phyloP scores from a whole-genome alignment of 108 stramenopile genomes.

The Nitzschia palea region DNA sequence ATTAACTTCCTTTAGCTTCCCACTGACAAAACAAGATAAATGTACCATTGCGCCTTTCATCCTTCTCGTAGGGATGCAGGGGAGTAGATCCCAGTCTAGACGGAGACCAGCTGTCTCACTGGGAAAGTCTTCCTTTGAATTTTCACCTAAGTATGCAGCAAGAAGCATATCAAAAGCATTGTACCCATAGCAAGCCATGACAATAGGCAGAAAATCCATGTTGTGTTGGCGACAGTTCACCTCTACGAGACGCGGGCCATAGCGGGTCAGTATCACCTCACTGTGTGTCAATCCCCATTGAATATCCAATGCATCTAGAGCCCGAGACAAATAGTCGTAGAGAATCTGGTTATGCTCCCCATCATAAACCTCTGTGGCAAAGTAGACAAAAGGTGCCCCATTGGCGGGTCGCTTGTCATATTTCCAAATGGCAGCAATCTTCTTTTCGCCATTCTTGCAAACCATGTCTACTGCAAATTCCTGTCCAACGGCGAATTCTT shows the following conservation, averaged over 20 bases:
- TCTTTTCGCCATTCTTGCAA: conserved; percentile 81
- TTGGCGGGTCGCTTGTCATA: conserved; percentile 94
- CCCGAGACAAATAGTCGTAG: conserved; percentile 48
- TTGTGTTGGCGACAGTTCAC: conserved; percentile 90
- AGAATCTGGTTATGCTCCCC: conserved; percentile 30
- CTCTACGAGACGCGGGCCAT: conserved; percentile 72
- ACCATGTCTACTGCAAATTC: conserved; percentile 96
- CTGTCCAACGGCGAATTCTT: conserved; percentile 75
- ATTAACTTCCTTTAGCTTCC: conserved; percentile 47
- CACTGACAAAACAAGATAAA: conserved; percentile 61
- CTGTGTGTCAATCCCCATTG: conserved; percentile 76
- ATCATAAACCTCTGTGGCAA: conserved; percentile 78
- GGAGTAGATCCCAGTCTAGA: conserved; percentile 60
- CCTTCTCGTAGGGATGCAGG: conserved; percentile 49
- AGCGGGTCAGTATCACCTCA: conserved; percentile 69
- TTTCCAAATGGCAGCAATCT: conserved; percentile 93
- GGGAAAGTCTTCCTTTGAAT: conserved; percentile 21
- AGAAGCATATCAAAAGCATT: conserved; percentile 79
- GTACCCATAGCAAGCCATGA: conserved; percentile 79
- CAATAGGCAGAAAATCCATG: conserved; percentile 77
- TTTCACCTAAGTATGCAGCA: conserved; percentile 66
- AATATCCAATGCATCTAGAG: conserved; percentile 65
- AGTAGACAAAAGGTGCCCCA: conserved; percentile 86
- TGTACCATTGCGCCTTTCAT: conserved; percentile 77
- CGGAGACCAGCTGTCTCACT: conserved; percentile 25